Conservation (phyloP, 208 protist species). For the Trypanosoma mega region DNA sequence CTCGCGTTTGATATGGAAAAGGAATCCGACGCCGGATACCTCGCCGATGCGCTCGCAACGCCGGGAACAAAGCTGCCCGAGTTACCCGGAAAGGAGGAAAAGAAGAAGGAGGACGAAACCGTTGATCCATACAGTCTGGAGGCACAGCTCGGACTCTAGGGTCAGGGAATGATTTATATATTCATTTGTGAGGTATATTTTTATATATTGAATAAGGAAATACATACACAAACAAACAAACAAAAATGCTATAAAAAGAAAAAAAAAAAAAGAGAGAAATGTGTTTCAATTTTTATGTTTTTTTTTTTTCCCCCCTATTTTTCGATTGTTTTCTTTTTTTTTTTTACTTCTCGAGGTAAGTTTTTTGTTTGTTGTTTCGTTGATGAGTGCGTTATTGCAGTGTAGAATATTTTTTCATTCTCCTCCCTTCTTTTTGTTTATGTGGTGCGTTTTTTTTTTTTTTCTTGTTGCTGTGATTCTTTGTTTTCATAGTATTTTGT, state of each 20-base stretch:
- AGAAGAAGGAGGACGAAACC: slow-evolving; percentile 32
- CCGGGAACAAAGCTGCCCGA: slow-evolving; percentile 62
- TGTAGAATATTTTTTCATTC: too few species aligned
- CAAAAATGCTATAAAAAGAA: too few species aligned
- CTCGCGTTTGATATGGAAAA: slow-evolving; percentile 86
- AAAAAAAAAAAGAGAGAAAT: slow-evolving; percentile 11
- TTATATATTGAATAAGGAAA: too few species aligned
- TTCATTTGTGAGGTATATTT: too few species aligned
- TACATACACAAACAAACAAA: too few species aligned
- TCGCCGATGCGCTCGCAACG: slow-evolving; percentile 77
- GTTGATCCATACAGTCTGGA: slow-evolving; percentile 83
- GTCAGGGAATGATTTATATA: background rate
- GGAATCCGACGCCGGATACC: slow-evolving; percentile 75
- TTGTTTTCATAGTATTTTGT: background rate
- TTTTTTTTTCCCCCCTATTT: too few species aligned
- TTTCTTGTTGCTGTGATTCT: slow-evolving; percentile 21
- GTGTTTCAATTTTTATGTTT: too few species aligned
- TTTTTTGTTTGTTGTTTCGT: too few species aligned
- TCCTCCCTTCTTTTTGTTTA: too few species aligned
- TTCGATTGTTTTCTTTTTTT: too few species aligned
- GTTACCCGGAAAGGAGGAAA: slow-evolving; percentile 32
- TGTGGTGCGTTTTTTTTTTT: slow-evolving; percentile 6
- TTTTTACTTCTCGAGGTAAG: too few species aligned
- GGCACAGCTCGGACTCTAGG: slow-evolving; percentile 82
- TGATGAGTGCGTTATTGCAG: too few species aligned